Evolutionary conservation across 208 protist species (phyloP).

Genomic region (Acanthamoeba rhysodes): DNA sequence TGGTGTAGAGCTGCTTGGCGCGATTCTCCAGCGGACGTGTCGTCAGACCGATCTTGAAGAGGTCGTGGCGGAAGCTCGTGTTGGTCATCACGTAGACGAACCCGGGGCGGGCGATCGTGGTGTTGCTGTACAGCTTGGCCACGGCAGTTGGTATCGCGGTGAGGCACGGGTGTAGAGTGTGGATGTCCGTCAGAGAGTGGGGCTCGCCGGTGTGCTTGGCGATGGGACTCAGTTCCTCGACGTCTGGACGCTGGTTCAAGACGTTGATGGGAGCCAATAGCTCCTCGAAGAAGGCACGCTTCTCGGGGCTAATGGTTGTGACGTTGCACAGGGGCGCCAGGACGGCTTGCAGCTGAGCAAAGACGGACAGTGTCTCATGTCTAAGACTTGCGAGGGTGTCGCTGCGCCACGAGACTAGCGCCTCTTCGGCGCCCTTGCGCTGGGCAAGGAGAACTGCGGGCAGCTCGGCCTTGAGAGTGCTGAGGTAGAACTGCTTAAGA

Average conservation of each 20-base stretch:
- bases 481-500: neutral
- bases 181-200: neutral
- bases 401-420: neutral
- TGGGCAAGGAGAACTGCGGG: neutral
- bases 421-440: neutral
- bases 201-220: neutral
- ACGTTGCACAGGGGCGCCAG: neutral
- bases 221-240: neutral
- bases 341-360: neutral
- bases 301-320: neutral
- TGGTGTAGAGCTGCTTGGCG: neutral
- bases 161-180: neutral
- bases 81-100: constrained; percentile 25
- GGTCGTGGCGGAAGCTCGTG: constrained; percentile 1
- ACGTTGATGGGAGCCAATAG: neutral
- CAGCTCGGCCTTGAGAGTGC: neutral
- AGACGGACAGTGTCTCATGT: neutral
- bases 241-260: neutral
- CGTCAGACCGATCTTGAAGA: constrained; percentile 31
- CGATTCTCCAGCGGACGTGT: neutral
- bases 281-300: neutral
- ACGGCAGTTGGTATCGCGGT: neutral
- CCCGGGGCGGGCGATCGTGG: neutral
- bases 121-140: neutral
- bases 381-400: neutral